A percentile compares a stretch with the other conserved stretches of the same genome.
These are phyloP conservation scores for Solanum hybrid DNA, from an alignment of 305 asterid genomes.

Conservation along the genomic window DNA sequence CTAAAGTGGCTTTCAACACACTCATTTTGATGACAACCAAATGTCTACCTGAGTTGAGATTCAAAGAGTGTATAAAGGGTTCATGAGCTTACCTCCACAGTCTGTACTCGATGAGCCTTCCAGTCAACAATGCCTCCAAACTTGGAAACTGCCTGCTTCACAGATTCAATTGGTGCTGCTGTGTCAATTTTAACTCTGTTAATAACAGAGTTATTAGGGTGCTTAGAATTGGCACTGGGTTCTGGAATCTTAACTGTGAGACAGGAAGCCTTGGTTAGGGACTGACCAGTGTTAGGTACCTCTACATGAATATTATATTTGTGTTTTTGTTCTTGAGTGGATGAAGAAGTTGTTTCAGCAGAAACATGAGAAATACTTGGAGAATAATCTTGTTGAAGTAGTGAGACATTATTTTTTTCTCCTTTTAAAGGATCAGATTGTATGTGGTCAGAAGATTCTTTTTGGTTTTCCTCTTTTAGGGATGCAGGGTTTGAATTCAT, in stretches of 20 bases:
- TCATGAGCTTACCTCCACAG: constrained; percentile 48
- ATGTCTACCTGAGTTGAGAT: not conserved
- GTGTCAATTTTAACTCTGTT: constrained; percentile 57
- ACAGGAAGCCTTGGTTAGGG: constrained; percentile 6
- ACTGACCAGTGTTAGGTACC: not conserved
- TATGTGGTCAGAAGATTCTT: constrained; percentile 1
- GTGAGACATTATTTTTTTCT: constrained; percentile 8
- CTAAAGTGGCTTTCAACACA: not conserved
- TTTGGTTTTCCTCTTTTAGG: not conserved
- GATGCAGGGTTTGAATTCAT: constrained; percentile 2
- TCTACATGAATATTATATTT: not conserved
- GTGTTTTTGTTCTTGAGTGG: constrained; percentile 10
- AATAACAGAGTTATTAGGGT: constrained; percentile 27
- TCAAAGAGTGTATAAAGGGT: not conserved
- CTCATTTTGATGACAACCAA: not conserved
- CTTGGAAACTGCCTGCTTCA: constrained; percentile 75
- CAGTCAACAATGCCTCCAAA: constrained; percentile 87
- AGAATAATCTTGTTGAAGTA: constrained; percentile 28
- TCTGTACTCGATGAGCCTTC: constrained; percentile 77
- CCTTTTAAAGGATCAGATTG: not conserved
- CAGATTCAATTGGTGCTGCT: constrained; percentile 65
- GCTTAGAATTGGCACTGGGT: constrained; percentile 14
- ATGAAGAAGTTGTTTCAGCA: constrained; percentile 18
- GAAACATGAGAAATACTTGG: not conserved
- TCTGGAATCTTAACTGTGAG: not conserved